Evolutionary conservation across 208 protist species (phyloP).

Genomic region (Wallacemonas sp.): DNA sequence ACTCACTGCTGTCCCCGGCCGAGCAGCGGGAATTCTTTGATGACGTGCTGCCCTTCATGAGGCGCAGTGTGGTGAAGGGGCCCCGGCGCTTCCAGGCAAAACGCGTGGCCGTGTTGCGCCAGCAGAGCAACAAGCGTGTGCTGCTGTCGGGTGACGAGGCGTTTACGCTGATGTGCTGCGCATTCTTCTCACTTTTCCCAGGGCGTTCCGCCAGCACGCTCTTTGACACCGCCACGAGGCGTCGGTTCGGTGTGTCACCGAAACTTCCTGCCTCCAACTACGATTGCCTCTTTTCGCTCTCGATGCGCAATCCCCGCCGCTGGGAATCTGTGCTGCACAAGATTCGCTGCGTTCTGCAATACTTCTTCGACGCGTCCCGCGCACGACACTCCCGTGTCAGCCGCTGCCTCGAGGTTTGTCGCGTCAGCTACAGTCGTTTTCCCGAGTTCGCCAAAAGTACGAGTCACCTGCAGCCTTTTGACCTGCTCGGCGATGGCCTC

Average conservation of each 20-base stretch:
- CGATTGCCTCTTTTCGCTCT: constrained; percentile 32
- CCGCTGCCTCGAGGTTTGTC: constrained; percentile 34
- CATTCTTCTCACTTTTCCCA: constrained; percentile 75
- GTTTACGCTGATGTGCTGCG: constrained; percentile 41
- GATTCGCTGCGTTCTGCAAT: constrained; percentile 55
- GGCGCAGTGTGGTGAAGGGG: constrained; percentile 20
- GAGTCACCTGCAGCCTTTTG: constrained; percentile 19
- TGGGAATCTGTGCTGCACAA: constrained; percentile 36
- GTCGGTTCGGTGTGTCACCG: constrained; percentile 16
- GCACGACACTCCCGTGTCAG: background rate
- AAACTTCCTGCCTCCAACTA: constrained; percentile 49
- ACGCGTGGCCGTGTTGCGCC: constrained; percentile 20
- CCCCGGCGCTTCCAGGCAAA: constrained; percentile 20
- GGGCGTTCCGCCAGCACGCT: constrained; percentile 20
- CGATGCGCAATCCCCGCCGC: constrained; percentile 1
- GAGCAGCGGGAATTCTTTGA: constrained; percentile 41
- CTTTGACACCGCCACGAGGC: background rate
- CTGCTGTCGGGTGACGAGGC: constrained; percentile 32
- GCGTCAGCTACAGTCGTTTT: constrained; percentile 30
- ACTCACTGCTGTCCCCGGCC: constrained; percentile 12
- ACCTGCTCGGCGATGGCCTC: constrained; percentile 14
- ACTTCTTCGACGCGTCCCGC: constrained; percentile 33
- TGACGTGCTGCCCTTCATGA: constrained; percentile 66
- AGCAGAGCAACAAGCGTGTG: constrained; percentile 19
- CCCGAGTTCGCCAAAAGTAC: constrained; percentile 36